A percentile compares a stretch with the other conserved stretches of the same genome.
phyloP scores from a whole-genome alignment of 306 rosid genomes.

The Biancaea sappan region DNA sequence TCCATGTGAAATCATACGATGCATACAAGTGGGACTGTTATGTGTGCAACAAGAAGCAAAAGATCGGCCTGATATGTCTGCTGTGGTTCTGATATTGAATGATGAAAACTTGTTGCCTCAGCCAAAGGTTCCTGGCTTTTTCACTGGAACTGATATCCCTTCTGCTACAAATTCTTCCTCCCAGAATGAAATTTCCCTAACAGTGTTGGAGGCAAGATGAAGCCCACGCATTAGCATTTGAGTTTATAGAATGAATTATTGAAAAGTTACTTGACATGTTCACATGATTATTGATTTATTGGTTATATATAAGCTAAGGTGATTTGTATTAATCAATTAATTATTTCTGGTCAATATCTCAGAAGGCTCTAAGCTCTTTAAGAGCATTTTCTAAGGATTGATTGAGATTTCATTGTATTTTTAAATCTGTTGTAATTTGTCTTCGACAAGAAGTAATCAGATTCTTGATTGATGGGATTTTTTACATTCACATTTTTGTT shows the following conservation, averaged over 20 bases:
- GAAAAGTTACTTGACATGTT: too few species aligned
- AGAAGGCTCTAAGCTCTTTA: too few species aligned
- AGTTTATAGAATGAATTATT: background rate
- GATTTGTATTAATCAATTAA: too few species aligned
- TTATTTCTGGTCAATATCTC: too few species aligned
- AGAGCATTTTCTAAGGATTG: too few species aligned
- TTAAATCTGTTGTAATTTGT: too few species aligned
- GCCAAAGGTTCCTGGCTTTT: slow-evolving; percentile 34
- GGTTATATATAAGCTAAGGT: too few species aligned
- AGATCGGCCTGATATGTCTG: slow-evolving; percentile 40
- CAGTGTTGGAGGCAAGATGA: slow-evolving; percentile 26
- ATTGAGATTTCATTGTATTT: too few species aligned
- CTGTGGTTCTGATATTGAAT: slow-evolving; percentile 36
- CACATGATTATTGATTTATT: too few species aligned
- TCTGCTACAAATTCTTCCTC: background rate
- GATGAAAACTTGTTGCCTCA: slow-evolving; percentile 28
- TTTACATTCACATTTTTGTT: too few species aligned
- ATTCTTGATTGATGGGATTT: too few species aligned
- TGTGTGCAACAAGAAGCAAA: slow-evolving; percentile 36
- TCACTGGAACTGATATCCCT: background rate
- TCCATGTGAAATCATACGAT: slow-evolving; percentile 16
- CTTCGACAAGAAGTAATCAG: too few species aligned
- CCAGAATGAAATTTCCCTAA: slow-evolving; percentile 23
- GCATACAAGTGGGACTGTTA: slow-evolving; percentile 28
- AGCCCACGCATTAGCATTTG: background rate